Conservation (phyloP, 2,329 filamentous ascomycete genomes). For the Aureobasidium sp. region DNA sequence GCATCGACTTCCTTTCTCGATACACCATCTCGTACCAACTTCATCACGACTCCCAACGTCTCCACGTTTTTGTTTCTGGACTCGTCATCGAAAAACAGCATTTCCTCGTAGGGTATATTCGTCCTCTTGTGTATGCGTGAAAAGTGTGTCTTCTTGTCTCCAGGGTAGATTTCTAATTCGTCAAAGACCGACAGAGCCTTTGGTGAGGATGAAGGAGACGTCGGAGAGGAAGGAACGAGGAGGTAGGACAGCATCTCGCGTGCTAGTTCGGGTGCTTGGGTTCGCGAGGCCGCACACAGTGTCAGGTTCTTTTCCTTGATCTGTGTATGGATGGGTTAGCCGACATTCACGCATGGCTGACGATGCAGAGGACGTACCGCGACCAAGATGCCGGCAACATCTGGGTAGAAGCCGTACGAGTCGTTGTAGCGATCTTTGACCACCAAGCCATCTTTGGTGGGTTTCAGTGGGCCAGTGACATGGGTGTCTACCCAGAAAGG, state of each 20-base stretch:
- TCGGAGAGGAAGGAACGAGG: slow-evolving; percentile 47
- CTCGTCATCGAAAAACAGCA: slow-evolving; percentile 97
- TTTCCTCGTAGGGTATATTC: slow-evolving; percentile 65
- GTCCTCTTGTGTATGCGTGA: slow-evolving; percentile 61
- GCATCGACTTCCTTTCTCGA: slow-evolving; percentile 66
- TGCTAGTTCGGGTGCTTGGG: slow-evolving; percentile 68
- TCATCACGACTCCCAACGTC: slow-evolving; percentile 73
- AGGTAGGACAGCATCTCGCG: slow-evolving; percentile 71
- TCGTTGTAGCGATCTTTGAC: slow-evolving; percentile 45
- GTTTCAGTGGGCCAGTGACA: slow-evolving; percentile 63
- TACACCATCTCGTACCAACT: slow-evolving; percentile 70
- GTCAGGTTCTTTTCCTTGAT: slow-evolving; percentile 46
- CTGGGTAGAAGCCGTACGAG: slow-evolving; percentile 38
- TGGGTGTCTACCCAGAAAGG: slow-evolving; percentile 97
- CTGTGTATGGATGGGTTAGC: slow-evolving; percentile 32
- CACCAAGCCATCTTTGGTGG: slow-evolving; percentile 32
- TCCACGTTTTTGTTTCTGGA: slow-evolving; percentile 74
- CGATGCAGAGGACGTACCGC: slow-evolving; percentile 20
- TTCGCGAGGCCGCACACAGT: slow-evolving; percentile 72
- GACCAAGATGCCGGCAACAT: slow-evolving; percentile 34
- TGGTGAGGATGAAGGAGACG: slow-evolving; percentile 5
- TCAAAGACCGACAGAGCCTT: slow-evolving; percentile 46
- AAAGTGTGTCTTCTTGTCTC: slow-evolving; percentile 80
- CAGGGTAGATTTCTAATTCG: slow-evolving; percentile 56
- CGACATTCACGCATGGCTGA: background rate